phyloP scores from a whole-genome alignment of 768 basidiomycete species.

The Rhodotorula babjevae region DNA sequence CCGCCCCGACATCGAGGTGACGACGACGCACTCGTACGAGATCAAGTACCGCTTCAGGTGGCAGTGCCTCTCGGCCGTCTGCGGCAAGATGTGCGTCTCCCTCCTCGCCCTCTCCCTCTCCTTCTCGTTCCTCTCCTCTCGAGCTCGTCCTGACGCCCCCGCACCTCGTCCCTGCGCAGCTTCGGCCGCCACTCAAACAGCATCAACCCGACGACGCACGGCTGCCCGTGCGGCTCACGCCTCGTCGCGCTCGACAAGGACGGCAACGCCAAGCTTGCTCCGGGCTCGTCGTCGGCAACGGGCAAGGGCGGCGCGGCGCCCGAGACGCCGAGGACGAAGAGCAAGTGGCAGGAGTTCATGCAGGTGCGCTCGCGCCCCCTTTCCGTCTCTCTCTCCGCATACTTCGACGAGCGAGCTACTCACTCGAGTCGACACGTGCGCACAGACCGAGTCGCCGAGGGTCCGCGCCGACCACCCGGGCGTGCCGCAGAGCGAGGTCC shows the following conservation, averaged over 20 bases:
- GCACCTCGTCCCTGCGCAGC: not conserved
- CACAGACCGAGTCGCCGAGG: constrained; percentile 34
- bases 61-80: constrained; percentile 34
- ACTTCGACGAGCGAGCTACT: not conserved
- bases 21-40: constrained; percentile 50
- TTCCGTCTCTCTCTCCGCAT: no score
- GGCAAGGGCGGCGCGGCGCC: not conserved
- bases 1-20: constrained; percentile 42
- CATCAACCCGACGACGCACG: constrained; percentile 46
- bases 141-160: not conserved
- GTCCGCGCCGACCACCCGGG: constrained; percentile 44
- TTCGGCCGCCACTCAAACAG: constrained; percentile 42
- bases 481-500: constrained; percentile 44
- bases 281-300: no score
- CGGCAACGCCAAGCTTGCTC: constrained; percentile 42
- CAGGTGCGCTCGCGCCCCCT: constrained; percentile 9
- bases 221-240: constrained; percentile 44
- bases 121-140: not conserved
- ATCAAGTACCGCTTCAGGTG: constrained; percentile 47
- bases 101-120: not conserved
- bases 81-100: constrained; percentile 46
- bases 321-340: constrained; percentile 1
- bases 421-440: constrained; percentile 25
- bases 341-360: constrained; percentile 6
- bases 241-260: constrained; percentile 29